Conservation (phyloP, 2,329 filamentous ascomycete species). For the Neofusicoccum cordaticola region DNA sequence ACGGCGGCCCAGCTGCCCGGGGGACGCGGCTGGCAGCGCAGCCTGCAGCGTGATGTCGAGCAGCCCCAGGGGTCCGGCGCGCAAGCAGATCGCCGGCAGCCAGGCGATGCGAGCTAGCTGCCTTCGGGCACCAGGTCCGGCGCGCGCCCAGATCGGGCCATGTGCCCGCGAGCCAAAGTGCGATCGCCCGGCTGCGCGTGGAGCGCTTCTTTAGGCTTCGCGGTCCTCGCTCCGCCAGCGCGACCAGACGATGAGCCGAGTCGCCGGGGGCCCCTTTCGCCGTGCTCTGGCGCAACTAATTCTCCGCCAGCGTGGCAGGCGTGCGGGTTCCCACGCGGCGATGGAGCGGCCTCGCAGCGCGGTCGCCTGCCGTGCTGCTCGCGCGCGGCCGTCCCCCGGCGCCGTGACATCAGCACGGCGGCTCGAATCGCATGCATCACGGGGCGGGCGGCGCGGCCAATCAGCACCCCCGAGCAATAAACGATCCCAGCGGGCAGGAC, state of each 20-base stretch:
- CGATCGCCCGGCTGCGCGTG: not conserved
- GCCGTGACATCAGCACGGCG: not conserved
- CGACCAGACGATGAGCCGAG: not conserved
- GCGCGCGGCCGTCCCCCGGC: too few relatives aligned
- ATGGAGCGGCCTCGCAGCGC: not conserved
- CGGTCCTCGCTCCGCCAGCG: not conserved
- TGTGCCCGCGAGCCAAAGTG: not conserved
- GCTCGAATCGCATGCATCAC: not conserved
- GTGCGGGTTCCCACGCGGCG: not conserved
- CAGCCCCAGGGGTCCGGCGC: not conserved
- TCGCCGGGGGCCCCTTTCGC: not conserved
- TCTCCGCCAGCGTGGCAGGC: not conserved
- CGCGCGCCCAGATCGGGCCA: not conserved
- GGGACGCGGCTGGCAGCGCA: not conserved
- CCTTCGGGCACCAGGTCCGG: not conserved
- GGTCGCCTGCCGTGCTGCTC: not conserved
- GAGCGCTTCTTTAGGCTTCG: slow-evolving; percentile 4
- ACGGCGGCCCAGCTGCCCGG: not conserved
- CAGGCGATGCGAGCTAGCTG: not conserved
- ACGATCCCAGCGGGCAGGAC: not conserved
- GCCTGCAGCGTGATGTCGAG: not conserved
- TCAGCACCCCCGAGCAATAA: not conserved
- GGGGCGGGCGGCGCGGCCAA: not conserved
- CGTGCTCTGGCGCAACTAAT: not conserved
- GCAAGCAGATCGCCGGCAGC: not conserved